A percentile compares a stretch with the other conserved stretches of the same genome.
phyloP scores from a whole-genome alignment of 78 protist genomes.

The Polysphondylium violaceum region DNA sequence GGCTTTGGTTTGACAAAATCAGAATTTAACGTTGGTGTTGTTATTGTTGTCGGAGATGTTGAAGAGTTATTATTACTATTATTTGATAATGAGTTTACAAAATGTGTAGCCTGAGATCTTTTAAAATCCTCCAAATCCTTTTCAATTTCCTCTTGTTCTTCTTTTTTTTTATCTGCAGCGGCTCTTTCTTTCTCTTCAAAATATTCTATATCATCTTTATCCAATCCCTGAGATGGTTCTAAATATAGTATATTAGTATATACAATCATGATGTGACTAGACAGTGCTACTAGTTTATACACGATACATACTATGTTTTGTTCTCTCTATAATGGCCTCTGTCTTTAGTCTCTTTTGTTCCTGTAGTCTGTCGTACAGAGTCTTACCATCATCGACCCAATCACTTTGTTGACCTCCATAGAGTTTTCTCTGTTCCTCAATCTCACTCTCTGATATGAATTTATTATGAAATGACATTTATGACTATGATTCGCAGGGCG shows the following conservation, averaged over 20 bases:
- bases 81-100: not conserved
- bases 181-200: slow-evolving; percentile 38
- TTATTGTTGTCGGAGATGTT: not conserved
- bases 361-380: slow-evolving; percentile 52
- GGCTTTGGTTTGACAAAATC: not conserved
- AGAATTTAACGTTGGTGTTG: not conserved
- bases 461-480: slow-evolving; percentile 9
- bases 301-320: slow-evolving; percentile 14
- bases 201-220: slow-evolving; percentile 66
- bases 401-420: slow-evolving; percentile 41
- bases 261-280: not conserved
- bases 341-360: slow-evolving; percentile 45
- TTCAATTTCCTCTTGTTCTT: slow-evolving; percentile 42
- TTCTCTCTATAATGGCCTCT: slow-evolving; percentile 5
- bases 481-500: not conserved
- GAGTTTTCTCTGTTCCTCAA: slow-evolving; percentile 55
- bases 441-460: slow-evolving; percentile 44
- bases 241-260: not conserved
- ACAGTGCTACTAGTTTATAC: not conserved
- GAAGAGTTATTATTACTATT: not conserved
- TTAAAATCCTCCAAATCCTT: slow-evolving; percentile 33
- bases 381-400: slow-evolving; percentile 29
- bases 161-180: slow-evolving; percentile 27
- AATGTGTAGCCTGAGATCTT: slow-evolving; percentile 16
- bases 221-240: slow-evolving; percentile 64